Conservation (phyloP, 2,329 filamentous ascomycete species). For the Sphaerulina vaccinii region DNA sequence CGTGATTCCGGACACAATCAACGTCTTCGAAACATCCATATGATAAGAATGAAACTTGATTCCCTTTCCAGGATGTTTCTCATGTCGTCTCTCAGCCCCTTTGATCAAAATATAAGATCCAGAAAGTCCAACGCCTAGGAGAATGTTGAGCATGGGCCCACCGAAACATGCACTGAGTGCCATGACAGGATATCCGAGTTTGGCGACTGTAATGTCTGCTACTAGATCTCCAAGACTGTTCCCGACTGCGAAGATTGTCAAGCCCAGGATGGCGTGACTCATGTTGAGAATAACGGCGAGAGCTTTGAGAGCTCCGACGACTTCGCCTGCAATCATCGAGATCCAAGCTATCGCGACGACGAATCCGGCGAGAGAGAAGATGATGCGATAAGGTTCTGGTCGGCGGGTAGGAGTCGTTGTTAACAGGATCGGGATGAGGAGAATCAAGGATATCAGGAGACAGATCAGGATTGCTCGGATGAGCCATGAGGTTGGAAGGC, state of each 20-base stretch:
- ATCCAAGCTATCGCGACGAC: constrained; percentile 93
- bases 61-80: constrained; percentile 64
- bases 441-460: constrained; percentile 58
- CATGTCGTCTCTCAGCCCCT: constrained; percentile 63
- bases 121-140: constrained; percentile 88
- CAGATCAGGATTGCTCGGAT: constrained; percentile 48
- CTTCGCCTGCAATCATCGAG: constrained; percentile 89
- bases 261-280: constrained; percentile 87
- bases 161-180: constrained; percentile 91
- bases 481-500: constrained; percentile 57
- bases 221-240: constrained; percentile 94
- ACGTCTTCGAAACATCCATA: constrained; percentile 78
- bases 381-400: constrained; percentile 66
- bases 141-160: constrained; percentile 96
- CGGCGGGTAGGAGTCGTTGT: constrained; percentile 67
- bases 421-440: constrained; percentile 65
- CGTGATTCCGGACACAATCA: constrained; percentile 82
- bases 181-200: constrained; percentile 95
- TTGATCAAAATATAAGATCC: constrained; percentile 83
- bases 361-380: constrained; percentile 88
- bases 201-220: constrained; percentile 89
- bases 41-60: constrained; percentile 73
- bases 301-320: constrained; percentile 91
- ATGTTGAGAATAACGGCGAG: constrained; percentile 89
- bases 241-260: constrained; percentile 94